These are phyloP conservation scores for Wickerhamomyces xylosicus DNA, from an alignment of 805 yeast species.

Conservation along the genomic window DNA sequence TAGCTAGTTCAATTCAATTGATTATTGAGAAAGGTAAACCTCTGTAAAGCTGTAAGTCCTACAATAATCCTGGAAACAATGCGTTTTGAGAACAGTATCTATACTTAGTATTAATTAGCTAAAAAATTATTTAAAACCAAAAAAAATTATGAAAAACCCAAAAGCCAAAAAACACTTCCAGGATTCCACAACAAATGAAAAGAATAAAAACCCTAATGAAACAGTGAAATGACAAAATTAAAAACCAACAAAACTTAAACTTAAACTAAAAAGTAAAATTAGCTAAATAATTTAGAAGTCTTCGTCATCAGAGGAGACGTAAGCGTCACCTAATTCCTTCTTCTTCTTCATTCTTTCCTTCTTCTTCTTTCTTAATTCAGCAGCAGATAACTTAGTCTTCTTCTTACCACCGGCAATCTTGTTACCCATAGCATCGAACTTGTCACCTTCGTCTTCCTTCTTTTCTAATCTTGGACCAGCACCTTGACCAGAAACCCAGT, in stretches of 20 bases:
- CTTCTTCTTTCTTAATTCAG: constrained; percentile 99
- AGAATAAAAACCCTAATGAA: too few relatives aligned
- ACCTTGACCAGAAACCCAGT: constrained; percentile 99
- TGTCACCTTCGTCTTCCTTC: constrained; percentile 95
- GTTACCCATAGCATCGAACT: constrained; percentile 99
- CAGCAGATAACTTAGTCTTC: constrained; percentile 96
- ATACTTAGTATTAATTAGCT: neutral
- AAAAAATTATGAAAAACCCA: too few relatives aligned
- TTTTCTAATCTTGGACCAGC: constrained; percentile 98
- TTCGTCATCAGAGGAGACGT: constrained; percentile 88
- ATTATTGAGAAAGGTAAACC: too few relatives aligned
- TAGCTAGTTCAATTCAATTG: too few relatives aligned
- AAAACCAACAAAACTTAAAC: neutral
- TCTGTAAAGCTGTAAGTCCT: too few relatives aligned
- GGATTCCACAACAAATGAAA: too few relatives aligned
- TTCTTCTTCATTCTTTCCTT: constrained; percentile 99
- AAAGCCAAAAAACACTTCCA: neutral
- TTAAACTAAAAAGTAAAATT: neutral
- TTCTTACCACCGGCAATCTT: constrained; percentile 93
- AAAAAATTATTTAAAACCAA: neutral
- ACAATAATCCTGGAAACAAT: too few relatives aligned
- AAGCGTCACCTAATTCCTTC: constrained; percentile 99
- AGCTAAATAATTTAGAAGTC: constrained; percentile 40
- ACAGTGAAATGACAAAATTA: neutral
- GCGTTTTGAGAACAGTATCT: neutral